A percentile compares a stretch with the other conserved stretches of the same genome.
Conservation (phyloP, 495 filamentous ascomycete species). For the Talaromyces stipitatus region DNA sequence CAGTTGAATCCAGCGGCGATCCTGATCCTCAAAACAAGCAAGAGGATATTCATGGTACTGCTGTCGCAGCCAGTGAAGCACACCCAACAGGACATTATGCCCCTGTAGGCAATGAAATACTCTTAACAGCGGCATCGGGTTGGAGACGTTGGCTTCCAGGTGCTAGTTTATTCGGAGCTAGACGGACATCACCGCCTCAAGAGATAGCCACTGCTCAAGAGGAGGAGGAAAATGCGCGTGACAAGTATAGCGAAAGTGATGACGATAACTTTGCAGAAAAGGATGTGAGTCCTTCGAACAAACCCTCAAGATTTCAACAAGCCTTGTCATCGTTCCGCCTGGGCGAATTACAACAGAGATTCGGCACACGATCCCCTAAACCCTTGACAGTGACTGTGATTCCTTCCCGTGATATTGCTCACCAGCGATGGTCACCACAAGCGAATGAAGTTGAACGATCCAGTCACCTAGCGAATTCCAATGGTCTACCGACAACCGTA, state of each 20-base stretch:
- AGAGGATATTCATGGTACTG: conserved; percentile 11
- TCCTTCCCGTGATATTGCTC: conserved; percentile 52
- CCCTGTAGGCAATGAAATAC: conserved; percentile 6
- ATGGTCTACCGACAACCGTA: conserved; percentile 23
- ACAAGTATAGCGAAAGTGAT: conserved; percentile 12
- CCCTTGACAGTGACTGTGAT: conserved; percentile 58
- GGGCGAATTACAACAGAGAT: conserved; percentile 11
- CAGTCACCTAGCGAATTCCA: background rate
- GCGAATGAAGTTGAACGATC: conserved; percentile 11
- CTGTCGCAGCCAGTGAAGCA: conserved; percentile 4
- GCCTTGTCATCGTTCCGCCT: background rate
- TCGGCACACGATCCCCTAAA: conserved; percentile 10
- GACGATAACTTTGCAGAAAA: conserved; percentile 23
- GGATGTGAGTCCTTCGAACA: conserved; percentile 6
- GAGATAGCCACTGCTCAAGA: conserved; percentile 47
- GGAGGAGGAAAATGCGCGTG: conserved; percentile 23
- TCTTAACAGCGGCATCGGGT: conserved; percentile 23
- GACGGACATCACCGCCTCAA: conserved; percentile 43
- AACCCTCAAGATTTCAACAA: background rate
- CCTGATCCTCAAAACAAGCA: conserved; percentile 16
- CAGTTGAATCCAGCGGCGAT: conserved; percentile 25
- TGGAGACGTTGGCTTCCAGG: conserved; percentile 42
- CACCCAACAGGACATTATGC: conserved; percentile 7
- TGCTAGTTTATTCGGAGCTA: conserved; percentile 45
- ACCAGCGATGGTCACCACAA: conserved; percentile 37